Evolutionary conservation across 108 stramenopile genomes (phyloP).

Genomic region (Cyclotella distinguenda): DNA sequence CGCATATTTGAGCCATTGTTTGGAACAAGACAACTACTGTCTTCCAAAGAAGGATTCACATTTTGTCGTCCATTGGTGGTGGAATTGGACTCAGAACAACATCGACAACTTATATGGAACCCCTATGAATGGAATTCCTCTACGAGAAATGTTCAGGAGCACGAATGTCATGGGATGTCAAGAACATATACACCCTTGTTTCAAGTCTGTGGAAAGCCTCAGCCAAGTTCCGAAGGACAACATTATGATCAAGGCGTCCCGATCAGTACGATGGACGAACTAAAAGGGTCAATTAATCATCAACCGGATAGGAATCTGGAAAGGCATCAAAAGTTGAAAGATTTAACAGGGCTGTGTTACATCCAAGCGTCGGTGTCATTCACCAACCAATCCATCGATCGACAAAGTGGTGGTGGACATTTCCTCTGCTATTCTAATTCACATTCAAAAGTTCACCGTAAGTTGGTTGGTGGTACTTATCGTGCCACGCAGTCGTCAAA

Average conservation of each 20-base stretch:
- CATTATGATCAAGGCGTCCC: constrained; percentile 44
- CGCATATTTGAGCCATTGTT: constrained; percentile 64
- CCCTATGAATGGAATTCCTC: constrained; percentile 10
- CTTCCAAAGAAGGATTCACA: constrained; percentile 71
- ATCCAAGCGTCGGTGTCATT: constrained; percentile 51
- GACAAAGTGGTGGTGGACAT: constrained; percentile 38
- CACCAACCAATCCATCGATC: constrained; percentile 44
- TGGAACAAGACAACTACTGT: constrained; percentile 51
- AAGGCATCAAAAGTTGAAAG: constrained; percentile 31
- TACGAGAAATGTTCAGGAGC: not conserved
- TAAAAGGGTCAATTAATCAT: constrained; percentile 15
- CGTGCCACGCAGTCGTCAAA: constrained; percentile 28
- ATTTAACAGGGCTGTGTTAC: constrained; percentile 38
- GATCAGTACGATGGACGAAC: not conserved
- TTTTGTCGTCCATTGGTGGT: constrained; percentile 46
- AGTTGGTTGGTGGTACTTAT: constrained; percentile 36
- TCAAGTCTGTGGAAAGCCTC: constrained; percentile 26
- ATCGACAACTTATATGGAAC: constrained; percentile 19
- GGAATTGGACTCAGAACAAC: constrained; percentile 12
- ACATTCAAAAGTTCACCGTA: constrained; percentile 35
- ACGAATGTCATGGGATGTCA: not conserved
- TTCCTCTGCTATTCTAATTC: constrained; percentile 51
- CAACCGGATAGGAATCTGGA: constrained; percentile 13
- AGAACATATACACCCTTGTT: constrained; percentile 4
- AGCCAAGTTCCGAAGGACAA: constrained; percentile 36